These are phyloP conservation scores for Blastomyces gilchristii DNA, from an alignment of 2,329 filamentous ascomycete species.

Conservation along the genomic window DNA sequence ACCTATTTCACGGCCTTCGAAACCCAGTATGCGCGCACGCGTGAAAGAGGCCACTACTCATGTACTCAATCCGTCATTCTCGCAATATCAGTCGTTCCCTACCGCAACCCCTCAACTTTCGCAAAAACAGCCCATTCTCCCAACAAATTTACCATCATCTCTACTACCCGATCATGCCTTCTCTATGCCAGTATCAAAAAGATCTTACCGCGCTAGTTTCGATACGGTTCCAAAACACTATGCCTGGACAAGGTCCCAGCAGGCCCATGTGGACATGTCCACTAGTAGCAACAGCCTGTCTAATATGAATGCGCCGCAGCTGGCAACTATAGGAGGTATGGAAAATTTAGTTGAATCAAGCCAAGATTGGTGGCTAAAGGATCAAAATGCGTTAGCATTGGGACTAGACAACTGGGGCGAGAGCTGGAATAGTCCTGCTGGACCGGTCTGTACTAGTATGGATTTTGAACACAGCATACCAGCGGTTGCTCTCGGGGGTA, in stretches of 20 bases:
- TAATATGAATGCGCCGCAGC: slow-evolving; percentile 8
- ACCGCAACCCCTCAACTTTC: slow-evolving; percentile 17
- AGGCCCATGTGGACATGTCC: slow-evolving; percentile 13
- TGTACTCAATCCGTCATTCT: background rate
- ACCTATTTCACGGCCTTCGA: background rate
- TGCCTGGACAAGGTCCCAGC: slow-evolving; percentile 7
- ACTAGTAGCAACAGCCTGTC: slow-evolving; percentile 17
- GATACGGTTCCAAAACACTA: slow-evolving; percentile 13
- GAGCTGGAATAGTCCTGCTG: slow-evolving; percentile 6
- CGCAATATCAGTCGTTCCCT: slow-evolving; percentile 23
- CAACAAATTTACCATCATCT: background rate
- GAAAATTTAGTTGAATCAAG: slow-evolving; percentile 53
- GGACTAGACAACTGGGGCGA: slow-evolving; percentile 49
- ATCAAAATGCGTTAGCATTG: slow-evolving; percentile 50
- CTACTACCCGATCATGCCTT: background rate
- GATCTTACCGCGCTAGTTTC: background rate
- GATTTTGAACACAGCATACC: slow-evolving; percentile 3
- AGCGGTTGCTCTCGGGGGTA: background rate
- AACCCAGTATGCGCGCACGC: background rate
- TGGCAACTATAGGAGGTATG: slow-evolving; percentile 43
- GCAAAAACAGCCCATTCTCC: background rate
- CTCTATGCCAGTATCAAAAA: background rate
- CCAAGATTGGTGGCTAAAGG: slow-evolving; percentile 55
- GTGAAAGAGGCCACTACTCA: background rate
- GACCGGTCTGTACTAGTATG: background rate